Evolutionary conservation across 306 rosid species (phyloP).

Genomic region (Casuarina equisetifolia): DNA sequence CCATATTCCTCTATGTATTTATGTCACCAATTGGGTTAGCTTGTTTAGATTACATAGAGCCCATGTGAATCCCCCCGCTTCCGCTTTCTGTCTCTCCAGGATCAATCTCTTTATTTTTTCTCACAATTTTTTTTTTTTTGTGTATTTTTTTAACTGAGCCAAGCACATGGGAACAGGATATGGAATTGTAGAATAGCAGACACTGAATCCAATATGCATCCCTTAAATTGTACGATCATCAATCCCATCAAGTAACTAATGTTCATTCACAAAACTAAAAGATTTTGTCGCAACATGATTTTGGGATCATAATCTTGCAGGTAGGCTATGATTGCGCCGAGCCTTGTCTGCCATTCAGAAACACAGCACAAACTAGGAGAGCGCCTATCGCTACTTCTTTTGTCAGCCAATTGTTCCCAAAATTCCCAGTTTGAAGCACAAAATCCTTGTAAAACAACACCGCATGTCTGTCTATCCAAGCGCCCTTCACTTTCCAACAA

Average conservation of each 20-base stretch:
- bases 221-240: constrained; percentile 14
- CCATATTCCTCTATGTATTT: background rate
- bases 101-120: too few species aligned
- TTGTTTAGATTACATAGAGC: too few species aligned
- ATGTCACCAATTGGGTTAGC: background rate
- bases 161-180: constrained; percentile 67
- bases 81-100: too few species aligned
- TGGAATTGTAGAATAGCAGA: constrained; percentile 36
- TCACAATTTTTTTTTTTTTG: constrained; percentile 1
- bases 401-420: constrained; percentile 28
- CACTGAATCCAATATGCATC: constrained; percentile 30
- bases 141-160: constrained; percentile 33
- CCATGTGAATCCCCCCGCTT: too few species aligned
- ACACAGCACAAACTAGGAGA: constrained; percentile 53
- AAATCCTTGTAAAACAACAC: constrained; percentile 46
- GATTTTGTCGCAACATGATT: constrained; percentile 39
- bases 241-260: constrained; percentile 18
- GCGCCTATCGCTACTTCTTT: constrained; percentile 34
- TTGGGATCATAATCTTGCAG: constrained; percentile 59
- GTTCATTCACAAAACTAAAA: constrained; percentile 19
- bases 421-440: constrained; percentile 49
- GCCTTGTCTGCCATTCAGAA: constrained; percentile 50
- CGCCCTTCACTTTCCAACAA: too few species aligned
- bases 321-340: constrained; percentile 54
- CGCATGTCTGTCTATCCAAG: background rate